Evolutionary conservation across 2,329 filamentous ascomycete species (phyloP).

Genomic region (Helotiales sp.): DNA sequence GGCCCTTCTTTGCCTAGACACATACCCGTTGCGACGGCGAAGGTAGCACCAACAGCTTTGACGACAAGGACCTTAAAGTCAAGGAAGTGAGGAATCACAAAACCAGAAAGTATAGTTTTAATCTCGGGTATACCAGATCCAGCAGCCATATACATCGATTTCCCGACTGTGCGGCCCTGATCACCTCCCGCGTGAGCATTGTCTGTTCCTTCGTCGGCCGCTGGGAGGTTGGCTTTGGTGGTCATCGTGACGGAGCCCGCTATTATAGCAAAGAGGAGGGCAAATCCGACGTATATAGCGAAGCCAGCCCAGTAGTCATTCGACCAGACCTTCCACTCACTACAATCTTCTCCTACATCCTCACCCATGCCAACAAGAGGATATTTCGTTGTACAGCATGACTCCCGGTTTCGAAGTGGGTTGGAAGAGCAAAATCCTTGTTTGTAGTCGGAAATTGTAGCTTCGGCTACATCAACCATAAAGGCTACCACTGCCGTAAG

Average conservation of each 20-base stretch:
- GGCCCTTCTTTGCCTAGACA: constrained; percentile 63
- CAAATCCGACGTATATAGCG: constrained; percentile 49
- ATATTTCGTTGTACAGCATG: constrained; percentile 44
- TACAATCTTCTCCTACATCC: constrained; percentile 30
- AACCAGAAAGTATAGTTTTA: constrained; percentile 61
- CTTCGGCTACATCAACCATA: constrained; percentile 53
- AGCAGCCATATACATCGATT: constrained; percentile 59
- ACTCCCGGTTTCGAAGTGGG: constrained; percentile 46
- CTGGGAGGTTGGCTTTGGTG: constrained; percentile 49
- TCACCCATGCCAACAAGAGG: constrained; percentile 11
- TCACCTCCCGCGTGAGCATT: constrained; percentile 6
- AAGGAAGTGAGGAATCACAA: constrained; percentile 58
- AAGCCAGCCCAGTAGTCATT: constrained; percentile 41
- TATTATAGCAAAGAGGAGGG: constrained; percentile 49
- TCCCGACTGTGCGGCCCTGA: constrained; percentile 37
- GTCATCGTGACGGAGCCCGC: constrained; percentile 50
- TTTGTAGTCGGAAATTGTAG: constrained; percentile 57
- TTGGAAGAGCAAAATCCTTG: constrained; percentile 52
- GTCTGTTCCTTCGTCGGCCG: constrained; percentile 30
- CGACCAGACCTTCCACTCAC: constrained; percentile 28
- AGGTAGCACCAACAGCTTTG: constrained; percentile 58
- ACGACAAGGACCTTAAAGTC: constrained; percentile 54
- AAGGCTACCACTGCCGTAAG: constrained; percentile 57
- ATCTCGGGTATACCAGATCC: constrained; percentile 62
- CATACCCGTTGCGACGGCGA: constrained; percentile 60